Percentiles rank a stretch among this genome's conserved stretches.
Conservation (phyloP, 2,329 filamentous ascomycete species). For the Ceratocystis harringtonii region DNA sequence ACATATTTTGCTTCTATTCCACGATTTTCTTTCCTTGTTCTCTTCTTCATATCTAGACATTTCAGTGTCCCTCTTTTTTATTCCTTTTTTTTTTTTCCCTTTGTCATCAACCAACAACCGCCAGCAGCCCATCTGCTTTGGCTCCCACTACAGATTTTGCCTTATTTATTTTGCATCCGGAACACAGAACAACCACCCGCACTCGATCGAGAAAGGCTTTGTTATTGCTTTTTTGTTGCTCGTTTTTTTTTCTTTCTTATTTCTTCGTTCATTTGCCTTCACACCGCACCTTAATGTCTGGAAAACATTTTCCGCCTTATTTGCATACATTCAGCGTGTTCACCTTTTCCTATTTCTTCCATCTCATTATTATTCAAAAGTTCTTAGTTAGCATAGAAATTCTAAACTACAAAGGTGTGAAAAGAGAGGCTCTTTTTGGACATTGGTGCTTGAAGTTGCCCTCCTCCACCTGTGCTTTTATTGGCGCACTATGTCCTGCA, state of each 20-base stretch:
- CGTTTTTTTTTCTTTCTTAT: neutral
- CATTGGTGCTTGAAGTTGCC: neutral
- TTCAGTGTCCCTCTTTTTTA: neutral
- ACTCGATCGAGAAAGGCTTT: neutral
- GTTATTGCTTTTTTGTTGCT: constrained; percentile 1
- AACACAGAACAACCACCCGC: neutral
- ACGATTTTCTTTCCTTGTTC: neutral
- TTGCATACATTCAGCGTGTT: constrained; percentile 1
- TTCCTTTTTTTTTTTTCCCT: neutral
- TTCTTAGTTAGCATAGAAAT: constrained; percentile 7
- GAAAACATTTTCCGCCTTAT: neutral
- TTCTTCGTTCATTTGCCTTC: neutral
- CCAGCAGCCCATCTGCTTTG: neutral
- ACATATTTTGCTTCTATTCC: neutral
- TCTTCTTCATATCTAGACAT: neutral
- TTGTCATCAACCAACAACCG: neutral
- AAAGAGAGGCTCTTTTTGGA: constrained; percentile 3
- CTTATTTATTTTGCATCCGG: constrained; percentile 9
- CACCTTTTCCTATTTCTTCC: constrained; percentile 15
- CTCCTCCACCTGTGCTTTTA: neutral
- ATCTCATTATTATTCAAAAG: constrained; percentile 13
- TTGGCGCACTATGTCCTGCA: neutral
- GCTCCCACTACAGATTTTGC: neutral
- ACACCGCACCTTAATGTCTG: neutral
- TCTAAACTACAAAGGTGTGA: constrained; percentile 12